phyloP scores from a whole-genome alignment of 331 rosid genomes.

The Acacia concinna region DNA sequence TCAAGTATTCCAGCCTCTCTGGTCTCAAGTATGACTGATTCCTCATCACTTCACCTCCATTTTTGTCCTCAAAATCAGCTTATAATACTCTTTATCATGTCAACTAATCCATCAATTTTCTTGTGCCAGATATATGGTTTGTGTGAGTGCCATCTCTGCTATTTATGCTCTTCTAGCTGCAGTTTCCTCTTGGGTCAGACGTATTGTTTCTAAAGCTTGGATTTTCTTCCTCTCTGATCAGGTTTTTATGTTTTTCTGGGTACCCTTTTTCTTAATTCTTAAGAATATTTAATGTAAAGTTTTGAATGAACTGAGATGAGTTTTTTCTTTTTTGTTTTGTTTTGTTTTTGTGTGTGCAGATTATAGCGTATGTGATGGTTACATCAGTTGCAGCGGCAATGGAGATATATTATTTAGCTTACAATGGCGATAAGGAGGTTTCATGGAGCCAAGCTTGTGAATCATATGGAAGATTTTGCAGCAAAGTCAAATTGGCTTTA shows the following conservation, averaged over 20 bases:
- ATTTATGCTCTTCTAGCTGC: conserved; percentile 64
- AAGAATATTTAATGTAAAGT: background rate
- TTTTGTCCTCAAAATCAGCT: background rate
- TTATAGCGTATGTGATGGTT: conserved; percentile 67
- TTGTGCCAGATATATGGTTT: conserved; percentile 68
- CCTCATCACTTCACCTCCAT: background rate
- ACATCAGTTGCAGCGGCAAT: conserved; percentile 63
- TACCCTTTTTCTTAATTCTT: background rate
- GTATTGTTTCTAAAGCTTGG: conserved; percentile 63
- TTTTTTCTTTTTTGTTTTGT: background rate
- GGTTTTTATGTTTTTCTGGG: conserved; percentile 44
- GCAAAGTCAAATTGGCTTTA: conserved; percentile 71
- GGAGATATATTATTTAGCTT: conserved; percentile 66
- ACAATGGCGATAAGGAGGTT: conserved; percentile 67
- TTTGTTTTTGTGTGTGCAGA: too few species aligned
- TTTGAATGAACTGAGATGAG: background rate
- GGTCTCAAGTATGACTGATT: conserved; percentile 66
- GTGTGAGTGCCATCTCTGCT: conserved; percentile 63
- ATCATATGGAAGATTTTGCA: conserved; percentile 73
- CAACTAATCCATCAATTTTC: background rate
- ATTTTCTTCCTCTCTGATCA: conserved; percentile 83
- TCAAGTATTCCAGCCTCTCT: conserved; percentile 52
- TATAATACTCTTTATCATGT: background rate
- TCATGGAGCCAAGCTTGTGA: conserved; percentile 92
- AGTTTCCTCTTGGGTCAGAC: conserved; percentile 52